phyloP scores from a whole-genome alignment of 345 rosid genomes.

The Reutealis trisperma region DNA sequence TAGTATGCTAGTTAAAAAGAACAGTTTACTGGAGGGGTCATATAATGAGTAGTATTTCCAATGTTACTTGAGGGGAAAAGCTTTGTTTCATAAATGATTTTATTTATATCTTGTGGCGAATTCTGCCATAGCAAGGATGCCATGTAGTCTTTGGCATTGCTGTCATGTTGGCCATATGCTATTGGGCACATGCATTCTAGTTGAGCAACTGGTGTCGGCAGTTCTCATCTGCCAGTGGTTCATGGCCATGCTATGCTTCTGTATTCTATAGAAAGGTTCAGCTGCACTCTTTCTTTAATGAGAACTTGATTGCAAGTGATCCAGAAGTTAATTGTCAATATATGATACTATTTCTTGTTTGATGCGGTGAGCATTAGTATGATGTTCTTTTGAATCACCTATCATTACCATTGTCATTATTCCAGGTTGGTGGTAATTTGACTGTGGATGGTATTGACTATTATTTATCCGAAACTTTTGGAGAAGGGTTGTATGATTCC shows the following conservation, averaged over 20 bases:
- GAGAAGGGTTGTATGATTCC: conserved; percentile 24
- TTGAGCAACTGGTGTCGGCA: background rate
- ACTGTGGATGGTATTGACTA: conserved; percentile 34
- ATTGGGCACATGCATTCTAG: background rate
- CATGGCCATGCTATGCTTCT: background rate
- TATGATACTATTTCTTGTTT: background rate
- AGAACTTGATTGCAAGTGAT: conserved; percentile 4
- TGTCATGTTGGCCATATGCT: background rate
- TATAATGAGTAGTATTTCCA: background rate
- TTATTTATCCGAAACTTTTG: conserved; percentile 23
- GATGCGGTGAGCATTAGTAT: background rate
- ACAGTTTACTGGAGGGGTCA: background rate
- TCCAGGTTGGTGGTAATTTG: conserved; percentile 25
- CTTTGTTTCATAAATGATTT: background rate
- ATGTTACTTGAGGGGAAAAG: background rate
- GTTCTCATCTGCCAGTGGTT: background rate
- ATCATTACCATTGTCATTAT: background rate
- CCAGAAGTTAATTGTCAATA: conserved; percentile 3
- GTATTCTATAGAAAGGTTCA: background rate
- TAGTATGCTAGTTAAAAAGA: background rate
- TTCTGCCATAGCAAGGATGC: background rate
- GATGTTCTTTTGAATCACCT: background rate
- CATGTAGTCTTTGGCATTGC: background rate
- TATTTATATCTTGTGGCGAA: background rate
- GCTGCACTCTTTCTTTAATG: background rate